A percentile compares a stretch with the other conserved stretches of the same genome.
Conservation (phyloP, 495 filamentous ascomycete genomes). For the Aspergillus ellipticus region DNA sequence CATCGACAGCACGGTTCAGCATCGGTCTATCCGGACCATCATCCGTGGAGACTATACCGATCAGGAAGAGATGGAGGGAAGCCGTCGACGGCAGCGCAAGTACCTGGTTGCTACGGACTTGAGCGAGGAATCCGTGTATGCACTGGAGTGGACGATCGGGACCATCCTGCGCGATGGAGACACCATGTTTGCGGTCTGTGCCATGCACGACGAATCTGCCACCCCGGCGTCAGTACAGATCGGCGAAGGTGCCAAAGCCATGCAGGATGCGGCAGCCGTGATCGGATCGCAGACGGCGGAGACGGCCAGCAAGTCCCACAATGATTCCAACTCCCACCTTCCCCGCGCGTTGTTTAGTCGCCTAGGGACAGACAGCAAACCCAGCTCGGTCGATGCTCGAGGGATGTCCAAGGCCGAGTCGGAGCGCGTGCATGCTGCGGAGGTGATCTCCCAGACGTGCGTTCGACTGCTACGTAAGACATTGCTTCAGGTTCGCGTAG, state of each 20-base stretch:
- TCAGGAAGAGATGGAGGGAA: slow-evolving; percentile 69
- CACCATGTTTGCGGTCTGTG: slow-evolving; percentile 87
- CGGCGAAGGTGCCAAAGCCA: slow-evolving; percentile 58
- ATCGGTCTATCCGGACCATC: slow-evolving; percentile 82
- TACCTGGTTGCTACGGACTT: slow-evolving; percentile 92
- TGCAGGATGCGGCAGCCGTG: slow-evolving; percentile 66
- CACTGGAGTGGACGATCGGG: slow-evolving; percentile 94
- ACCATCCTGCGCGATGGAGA: slow-evolving; percentile 94
- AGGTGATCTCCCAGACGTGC: slow-evolving; percentile 73
- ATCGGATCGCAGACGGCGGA: slow-evolving; percentile 50
- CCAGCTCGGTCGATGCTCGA: slow-evolving; percentile 40
- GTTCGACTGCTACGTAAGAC: slow-evolving; percentile 85
- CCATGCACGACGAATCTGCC: slow-evolving; percentile 74
- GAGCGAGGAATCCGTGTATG: slow-evolving; percentile 89
- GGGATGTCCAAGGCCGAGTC: slow-evolving; percentile 60
- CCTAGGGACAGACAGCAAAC: slow-evolving; percentile 39
- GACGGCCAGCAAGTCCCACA: slow-evolving; percentile 27
- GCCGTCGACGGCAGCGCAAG: slow-evolving; percentile 69
- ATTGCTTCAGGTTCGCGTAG: slow-evolving; percentile 80
- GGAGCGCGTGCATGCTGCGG: slow-evolving; percentile 71
- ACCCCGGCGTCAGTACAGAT: slow-evolving; percentile 41
- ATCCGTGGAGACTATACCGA: slow-evolving; percentile 77
- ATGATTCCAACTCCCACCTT: slow-evolving; percentile 19
- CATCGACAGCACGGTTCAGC: slow-evolving; percentile 67
- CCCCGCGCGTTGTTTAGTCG: slow-evolving; percentile 35